These are phyloP conservation scores for Quercus suber DNA, from an alignment of 306 rosid species.

Conservation along the genomic window DNA sequence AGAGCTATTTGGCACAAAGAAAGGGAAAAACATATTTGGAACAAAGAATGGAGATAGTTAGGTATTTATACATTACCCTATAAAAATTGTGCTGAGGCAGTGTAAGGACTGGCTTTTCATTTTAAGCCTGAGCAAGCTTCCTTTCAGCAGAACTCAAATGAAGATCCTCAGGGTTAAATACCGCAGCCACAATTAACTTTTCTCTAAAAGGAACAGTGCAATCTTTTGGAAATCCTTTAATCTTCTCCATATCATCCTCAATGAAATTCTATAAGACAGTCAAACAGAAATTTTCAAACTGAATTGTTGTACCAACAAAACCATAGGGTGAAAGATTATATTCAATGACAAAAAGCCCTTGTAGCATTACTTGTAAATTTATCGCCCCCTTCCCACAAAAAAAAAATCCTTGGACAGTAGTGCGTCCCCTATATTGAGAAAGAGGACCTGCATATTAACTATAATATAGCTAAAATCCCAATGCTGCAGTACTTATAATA, in stretches of 20 bases:
- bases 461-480: no score
- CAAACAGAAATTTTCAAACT: not conserved
- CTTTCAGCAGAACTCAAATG: conserved; percentile 66
- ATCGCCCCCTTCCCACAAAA: not conserved
- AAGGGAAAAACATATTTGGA: no score
- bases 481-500: no score
- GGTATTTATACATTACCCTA: conserved; percentile 37
- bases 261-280: conserved; percentile 59
- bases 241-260: conserved; percentile 81
- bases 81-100: conserved; percentile 90
- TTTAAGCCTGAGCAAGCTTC: conserved; percentile 76
- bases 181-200: conserved; percentile 80
- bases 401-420: no score
- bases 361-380: not conserved
- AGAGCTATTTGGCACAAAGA: no score
- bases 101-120: conserved; percentile 89
- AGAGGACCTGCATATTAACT: no score
- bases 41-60: no score
- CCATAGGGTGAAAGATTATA: not conserved
- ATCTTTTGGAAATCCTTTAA: conserved; percentile 85
- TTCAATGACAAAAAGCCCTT: not conserved
- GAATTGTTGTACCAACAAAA: not conserved
- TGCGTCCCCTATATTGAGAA: no score
- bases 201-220: conserved; percentile 71
- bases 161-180: conserved; percentile 83